Base-by-base conservation (phyloP, 345 rosid species). In the Citrus sp. region DNA sequence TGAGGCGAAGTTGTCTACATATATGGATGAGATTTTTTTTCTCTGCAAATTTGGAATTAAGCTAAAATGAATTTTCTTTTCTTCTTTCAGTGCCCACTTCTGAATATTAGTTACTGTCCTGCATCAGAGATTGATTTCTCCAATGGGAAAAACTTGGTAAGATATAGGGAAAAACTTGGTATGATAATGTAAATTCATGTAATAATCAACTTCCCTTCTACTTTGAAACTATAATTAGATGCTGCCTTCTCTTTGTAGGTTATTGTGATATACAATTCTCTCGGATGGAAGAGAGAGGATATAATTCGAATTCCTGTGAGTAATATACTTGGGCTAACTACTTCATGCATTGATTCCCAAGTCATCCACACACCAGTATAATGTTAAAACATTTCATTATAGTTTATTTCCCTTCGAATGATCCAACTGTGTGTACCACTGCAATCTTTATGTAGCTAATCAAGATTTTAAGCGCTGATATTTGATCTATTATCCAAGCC, bases 261-360 rank as follows among this genome's bases (percentile, higher is more conserved):
- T 64, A 84, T 92, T 77, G 88, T 96, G 84, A 90, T 89, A 73
- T 96, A 96, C 85, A 96, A 96, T 83, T 80, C 99, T 67, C 96
- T 96, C 68, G 99, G 98, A 85, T 96, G 98, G 99, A 88, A 90
- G 83, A 89, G 99, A 85, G 90, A 86, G 69, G 97, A 96, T 84
- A 84, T 89, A 35, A 83, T 96, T 79, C 93, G 87, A 79, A 84
- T 96, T 84, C 99, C 99, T 21, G 99, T 94, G 83, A 90, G 99
- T 85, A 74, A 40, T 75, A 27, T 37, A 32, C 21, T 49, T 18
- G 67, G 9, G 24, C 37, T 42, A 30, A 62, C 58, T 69, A 22
- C 81, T 73, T 66, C 35, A 67, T 62, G 34, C 9, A 55, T 58
- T 63, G 58, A 25, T 58, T 28, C 55, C 38, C 9, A 27, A 49